Evolutionary conservation across 352 stramenopile species (phyloP).

Genomic region (Pythium brachiatum): DNA sequence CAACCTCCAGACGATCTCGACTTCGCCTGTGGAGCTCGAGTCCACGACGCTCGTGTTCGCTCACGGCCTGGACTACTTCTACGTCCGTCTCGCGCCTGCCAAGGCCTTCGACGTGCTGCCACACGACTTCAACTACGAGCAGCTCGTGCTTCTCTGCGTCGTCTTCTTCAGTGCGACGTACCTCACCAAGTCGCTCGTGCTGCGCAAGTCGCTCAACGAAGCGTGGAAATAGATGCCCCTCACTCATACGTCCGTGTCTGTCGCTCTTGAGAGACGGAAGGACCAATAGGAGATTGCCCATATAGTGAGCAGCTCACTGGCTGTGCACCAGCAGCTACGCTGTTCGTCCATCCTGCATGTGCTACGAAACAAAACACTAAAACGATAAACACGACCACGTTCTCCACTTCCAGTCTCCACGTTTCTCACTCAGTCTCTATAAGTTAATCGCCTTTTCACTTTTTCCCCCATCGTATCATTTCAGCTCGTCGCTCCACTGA

Average conservation of each 20-base stretch:
- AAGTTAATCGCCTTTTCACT: conserved; percentile 15
- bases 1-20: conserved; percentile 67
- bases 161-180: conserved; percentile 82
- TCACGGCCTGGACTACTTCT: conserved; percentile 93
- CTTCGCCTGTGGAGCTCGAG: conserved; percentile 88
- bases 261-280: background rate
- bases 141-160: conserved; percentile 90
- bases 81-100: conserved; percentile 90
- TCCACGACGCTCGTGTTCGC: conserved; percentile 94
- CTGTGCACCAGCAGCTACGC: background rate
- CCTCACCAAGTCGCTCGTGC: conserved; percentile 56
- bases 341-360: background rate
- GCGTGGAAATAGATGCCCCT: conserved; percentile 68
- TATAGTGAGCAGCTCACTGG: conserved; percentile 1
- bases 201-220: conserved; percentile 75
- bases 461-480: background rate
- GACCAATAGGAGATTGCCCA: background rate
- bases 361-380: background rate
- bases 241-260: background rate
- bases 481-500: background rate
- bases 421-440: conserved; percentile 9
- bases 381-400: background rate
- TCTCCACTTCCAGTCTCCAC: background rate
- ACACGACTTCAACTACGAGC: conserved; percentile 94
- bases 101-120: conserved; percentile 96